Evolutionary conservation across 73 alveolate genomes (phyloP), one percentile per base, ranked within the genome.

Genomic region (Paramecium octaurelia): DNA sequence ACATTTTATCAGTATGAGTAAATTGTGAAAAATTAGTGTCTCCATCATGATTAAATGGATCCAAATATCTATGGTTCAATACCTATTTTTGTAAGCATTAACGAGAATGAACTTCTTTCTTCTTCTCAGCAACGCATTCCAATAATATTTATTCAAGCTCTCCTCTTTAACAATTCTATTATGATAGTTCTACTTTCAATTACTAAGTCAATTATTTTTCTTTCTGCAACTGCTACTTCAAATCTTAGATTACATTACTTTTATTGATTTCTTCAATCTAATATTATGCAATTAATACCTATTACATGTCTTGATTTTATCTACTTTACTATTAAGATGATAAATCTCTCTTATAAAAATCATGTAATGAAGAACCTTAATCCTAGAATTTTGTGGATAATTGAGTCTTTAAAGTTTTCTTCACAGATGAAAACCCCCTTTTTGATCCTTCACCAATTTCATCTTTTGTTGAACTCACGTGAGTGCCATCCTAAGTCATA

Each of bases 21-120:
- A 46, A 23, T 44, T 8, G 21, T 16, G 31, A 54, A 23, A 54
- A 54, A 54, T 54, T 54, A 2, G 8, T 7, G 0, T 73, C 94
- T 29, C 70, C 54, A 46, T 89, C 94, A 4, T 10, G 1, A 31
- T 64, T 31, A n/a, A n/a, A 27, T 43, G 11, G 7, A 77, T 89
- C 38, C 35, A 73, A 89, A n/a, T 69, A 46, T 20, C 92, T 83
- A 31, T 87, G 59, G 42, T 70, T 31, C 71, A 83, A 7, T 10
- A 60, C 4, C 20, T 70, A 8, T 44, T 58, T 89, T 73, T 50
- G 24, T 27, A 42, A 46, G 8, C 38, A 64, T 44, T 73, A 70
- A 16, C 94, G 76, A 31, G 50, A 70, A 31, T 69, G 57, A n/a
- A 89, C 75, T 59, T 89, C 94, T 70, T 89, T 89, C 34, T 89